Evolutionary conservation across 352 stramenopile genomes (phyloP).

Genomic region (Phytophthora fragariaefolia): DNA sequence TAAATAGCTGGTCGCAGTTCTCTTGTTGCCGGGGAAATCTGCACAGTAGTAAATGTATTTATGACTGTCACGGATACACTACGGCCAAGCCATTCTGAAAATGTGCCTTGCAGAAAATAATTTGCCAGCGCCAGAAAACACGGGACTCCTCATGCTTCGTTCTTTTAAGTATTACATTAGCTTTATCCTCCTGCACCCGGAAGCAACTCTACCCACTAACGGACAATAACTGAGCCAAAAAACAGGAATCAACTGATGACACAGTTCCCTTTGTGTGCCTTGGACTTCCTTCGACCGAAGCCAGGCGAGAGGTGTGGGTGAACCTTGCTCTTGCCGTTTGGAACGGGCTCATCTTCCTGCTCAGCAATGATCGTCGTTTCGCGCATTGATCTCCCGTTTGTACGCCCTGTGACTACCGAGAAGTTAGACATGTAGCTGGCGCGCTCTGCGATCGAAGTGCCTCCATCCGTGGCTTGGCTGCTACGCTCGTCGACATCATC

Average conservation of each 20-base stretch:
- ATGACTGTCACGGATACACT: too few relatives aligned
- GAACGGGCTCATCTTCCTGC: constrained; percentile 53
- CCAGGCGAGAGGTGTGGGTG: constrained; percentile 25
- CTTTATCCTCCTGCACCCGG: constrained; percentile 8
- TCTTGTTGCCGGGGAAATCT: too few relatives aligned
- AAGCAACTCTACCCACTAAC: constrained; percentile 25
- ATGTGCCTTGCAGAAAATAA: too few relatives aligned
- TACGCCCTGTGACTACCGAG: constrained; percentile 48
- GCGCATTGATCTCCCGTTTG: constrained; percentile 60
- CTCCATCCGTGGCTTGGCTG: constrained; percentile 55
- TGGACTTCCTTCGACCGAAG: constrained; percentile 33
- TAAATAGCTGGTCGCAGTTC: too few relatives aligned
- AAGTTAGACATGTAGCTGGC: constrained; percentile 72
- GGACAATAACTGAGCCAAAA: constrained; percentile 2
- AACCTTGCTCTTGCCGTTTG: constrained; percentile 20
- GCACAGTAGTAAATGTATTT: too few relatives aligned
- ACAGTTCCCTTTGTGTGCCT: constrained; percentile 42
- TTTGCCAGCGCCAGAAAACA: too few relatives aligned
- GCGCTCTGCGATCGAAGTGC: constrained; percentile 52
- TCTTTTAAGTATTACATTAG: constrained; percentile 33
- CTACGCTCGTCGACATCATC: constrained; percentile 52
- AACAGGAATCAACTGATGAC: constrained; percentile 42
- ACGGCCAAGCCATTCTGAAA: too few relatives aligned
- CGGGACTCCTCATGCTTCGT: too few relatives aligned
- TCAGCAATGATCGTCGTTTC: constrained; percentile 78